phyloP scores from a whole-genome alignment of 768 basidiomycete genomes.

The Candolleomyces aberdarensis region DNA sequence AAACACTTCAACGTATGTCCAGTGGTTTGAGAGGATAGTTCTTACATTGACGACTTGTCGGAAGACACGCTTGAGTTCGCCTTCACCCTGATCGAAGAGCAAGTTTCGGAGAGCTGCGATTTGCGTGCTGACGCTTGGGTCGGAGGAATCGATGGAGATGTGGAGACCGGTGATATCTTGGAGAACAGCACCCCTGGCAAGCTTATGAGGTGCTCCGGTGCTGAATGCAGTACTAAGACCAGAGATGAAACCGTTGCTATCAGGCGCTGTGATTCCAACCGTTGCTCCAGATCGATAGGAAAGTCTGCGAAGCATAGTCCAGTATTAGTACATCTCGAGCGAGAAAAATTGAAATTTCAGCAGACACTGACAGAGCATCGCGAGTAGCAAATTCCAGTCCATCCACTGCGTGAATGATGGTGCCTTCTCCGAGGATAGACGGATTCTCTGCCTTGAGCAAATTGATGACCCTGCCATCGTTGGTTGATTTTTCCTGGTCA shows the following conservation, averaged over 20 bases:
- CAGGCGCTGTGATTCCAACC: constrained; percentile 54
- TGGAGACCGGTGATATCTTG: constrained; percentile 62
- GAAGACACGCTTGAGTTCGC: constrained; percentile 40
- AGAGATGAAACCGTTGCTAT: constrained; percentile 43
- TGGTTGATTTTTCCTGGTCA: constrained; percentile 49
- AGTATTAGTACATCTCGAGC: too few relatives aligned
- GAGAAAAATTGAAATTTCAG: too few relatives aligned
- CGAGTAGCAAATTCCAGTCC: constrained; percentile 68
- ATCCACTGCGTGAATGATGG: constrained; percentile 58
- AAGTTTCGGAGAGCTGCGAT: constrained; percentile 57
- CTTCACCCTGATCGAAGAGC: constrained; percentile 37
- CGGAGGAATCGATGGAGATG: constrained; percentile 43
- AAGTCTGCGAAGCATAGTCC: too few relatives aligned
- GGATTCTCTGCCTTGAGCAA: constrained; percentile 40
- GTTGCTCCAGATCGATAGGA: constrained; percentile 68
- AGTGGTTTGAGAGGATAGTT: too few relatives aligned
- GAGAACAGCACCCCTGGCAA: constrained; percentile 55
- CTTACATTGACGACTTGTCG: constrained; percentile 43
- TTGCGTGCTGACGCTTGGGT: constrained; percentile 62
- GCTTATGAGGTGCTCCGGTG: constrained; percentile 50
- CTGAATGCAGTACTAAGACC: constrained; percentile 61
- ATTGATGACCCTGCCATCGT: constrained; percentile 56
- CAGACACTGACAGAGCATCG: constrained; percentile 39
- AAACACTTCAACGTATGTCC: neutral
- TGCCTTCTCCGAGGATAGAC: constrained; percentile 38